Percentiles rank a stretch among this genome's conserved stretches.
Conservation (phyloP, 2,329 filamentous ascomycete species). For the Dactylella cylindrospora region DNA sequence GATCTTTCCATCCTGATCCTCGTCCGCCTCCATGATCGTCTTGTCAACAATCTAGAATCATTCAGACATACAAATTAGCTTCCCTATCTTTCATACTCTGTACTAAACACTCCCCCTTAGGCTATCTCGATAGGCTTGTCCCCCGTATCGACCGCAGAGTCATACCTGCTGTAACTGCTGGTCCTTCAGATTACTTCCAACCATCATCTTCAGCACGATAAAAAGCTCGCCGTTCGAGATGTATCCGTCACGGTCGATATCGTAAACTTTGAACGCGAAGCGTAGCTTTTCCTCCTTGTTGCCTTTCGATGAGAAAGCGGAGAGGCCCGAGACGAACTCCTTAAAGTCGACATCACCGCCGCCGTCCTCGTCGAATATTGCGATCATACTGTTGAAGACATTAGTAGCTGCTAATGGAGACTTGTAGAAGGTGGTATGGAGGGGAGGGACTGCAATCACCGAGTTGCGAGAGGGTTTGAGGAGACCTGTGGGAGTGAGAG, state of each 20-base stretch:
- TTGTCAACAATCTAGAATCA: constrained; percentile 81
- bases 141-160: background rate
- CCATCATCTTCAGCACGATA: constrained; percentile 99
- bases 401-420: background rate
- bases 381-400: constrained; percentile 74
- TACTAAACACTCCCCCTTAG: background rate
- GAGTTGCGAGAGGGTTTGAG: constrained; percentile 93
- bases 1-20: constrained; percentile 94
- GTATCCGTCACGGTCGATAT: constrained; percentile 97
- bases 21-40: constrained; percentile 99
- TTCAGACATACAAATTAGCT: constrained; percentile 12
- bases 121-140: background rate
- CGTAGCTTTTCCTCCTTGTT: constrained; percentile 98
- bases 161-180: constrained; percentile 85
- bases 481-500: constrained; percentile 95
- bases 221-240: constrained; percentile 99
- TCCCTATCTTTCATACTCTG: background rate
- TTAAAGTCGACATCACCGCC: constrained; percentile 98
- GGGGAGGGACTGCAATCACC: constrained; percentile 56
- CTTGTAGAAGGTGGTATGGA: background rate
- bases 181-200: constrained; percentile 97
- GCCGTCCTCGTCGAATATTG: constrained; percentile 98
- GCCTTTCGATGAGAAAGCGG: constrained; percentile 93
- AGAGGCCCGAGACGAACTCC: constrained; percentile 93
- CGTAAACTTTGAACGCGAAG: constrained; percentile 99